Evolutionary conservation across 257 asterid genomes (phyloP), one percentile per base, ranked within the genome.

Genomic region (Ehretia macrophylla): DNA sequence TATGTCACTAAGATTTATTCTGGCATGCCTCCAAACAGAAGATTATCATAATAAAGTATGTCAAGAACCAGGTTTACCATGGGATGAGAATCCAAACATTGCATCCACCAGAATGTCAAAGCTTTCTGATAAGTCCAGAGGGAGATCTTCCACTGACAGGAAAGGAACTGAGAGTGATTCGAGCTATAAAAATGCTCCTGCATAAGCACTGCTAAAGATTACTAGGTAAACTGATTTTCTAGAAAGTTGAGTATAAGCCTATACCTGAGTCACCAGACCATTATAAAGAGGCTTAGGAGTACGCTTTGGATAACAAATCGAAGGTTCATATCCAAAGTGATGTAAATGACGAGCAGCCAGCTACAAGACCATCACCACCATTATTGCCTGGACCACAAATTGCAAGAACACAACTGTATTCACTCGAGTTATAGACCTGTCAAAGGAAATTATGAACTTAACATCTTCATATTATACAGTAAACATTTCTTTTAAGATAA

Each of bases 291-390:
- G 73, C 69, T 86, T 88, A 20, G 84, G 76, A 27, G 98, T 81
- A 64, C 79, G 94, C 72, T 92, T 84, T 32, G 98, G 97, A 71
- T 92, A 92, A 73, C 95, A 92, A 58, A 92, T 63, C 68, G 50
- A 75, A 21, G 87, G 95, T 63, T 77, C 78, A 57, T 81, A 92
- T 10, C 98, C 97, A 65, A 92, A 92, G 75, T 86, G 97, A 73
- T 79, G 74, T 74, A 92, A 79, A 79, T 88, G 99, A 45, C 99
- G 95, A 73, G 95, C n/a, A n/a, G n/a, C n/a, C 97, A 63, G 93
- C 99, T 14, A 92, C 99, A 68, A 92, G 96, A 48, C 99, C 97
- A 73, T 92, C 95, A 19, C 95, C 99, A 17, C 97, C 97, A 74
- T 92, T 92, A 72, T 92, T 92, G 32, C 99, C 99, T 10, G 99